Conservation (phyloP, 2,329 filamentous ascomycete species). For the Colletotrichum viniferum region DNA sequence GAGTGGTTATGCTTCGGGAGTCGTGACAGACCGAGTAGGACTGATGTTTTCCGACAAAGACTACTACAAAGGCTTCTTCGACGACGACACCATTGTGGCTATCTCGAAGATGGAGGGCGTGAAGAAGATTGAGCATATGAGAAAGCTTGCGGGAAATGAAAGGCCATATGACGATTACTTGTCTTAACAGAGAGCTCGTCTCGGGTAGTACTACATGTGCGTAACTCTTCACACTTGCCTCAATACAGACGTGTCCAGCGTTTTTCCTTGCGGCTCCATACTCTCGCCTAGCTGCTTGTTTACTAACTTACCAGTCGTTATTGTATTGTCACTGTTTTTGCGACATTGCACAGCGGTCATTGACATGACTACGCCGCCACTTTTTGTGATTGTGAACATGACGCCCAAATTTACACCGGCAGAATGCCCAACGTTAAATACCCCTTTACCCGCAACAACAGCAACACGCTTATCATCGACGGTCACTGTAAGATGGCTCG, state of each 20-base stretch:
- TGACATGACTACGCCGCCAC: too few relatives aligned
- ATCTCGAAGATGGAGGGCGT: neutral
- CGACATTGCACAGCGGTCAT: too few relatives aligned
- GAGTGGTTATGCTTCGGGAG: neutral
- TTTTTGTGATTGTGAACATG: too few relatives aligned
- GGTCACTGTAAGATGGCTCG: neutral
- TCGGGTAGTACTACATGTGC: neutral
- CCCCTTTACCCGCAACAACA: too few relatives aligned
- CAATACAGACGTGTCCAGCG: too few relatives aligned
- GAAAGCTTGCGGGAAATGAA: neutral
- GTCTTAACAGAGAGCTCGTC: neutral
- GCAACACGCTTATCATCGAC: too few relatives aligned
- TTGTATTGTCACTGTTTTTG: too few relatives aligned
- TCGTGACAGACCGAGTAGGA: neutral
- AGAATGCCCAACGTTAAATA: neutral
- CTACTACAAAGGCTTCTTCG: neutral
- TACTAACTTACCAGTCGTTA: neutral
- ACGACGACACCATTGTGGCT: neutral
- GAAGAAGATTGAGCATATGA: neutral
- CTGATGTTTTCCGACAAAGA: too few relatives aligned
- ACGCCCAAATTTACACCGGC: neutral
- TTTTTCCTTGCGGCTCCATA: too few relatives aligned
- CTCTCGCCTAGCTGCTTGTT: neutral
- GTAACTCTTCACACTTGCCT: too few relatives aligned
- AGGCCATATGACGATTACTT: neutral